These are phyloP conservation scores for Capsicum rhomboideum DNA, from an alignment of 257 asterid species.

Conservation along the genomic window DNA sequence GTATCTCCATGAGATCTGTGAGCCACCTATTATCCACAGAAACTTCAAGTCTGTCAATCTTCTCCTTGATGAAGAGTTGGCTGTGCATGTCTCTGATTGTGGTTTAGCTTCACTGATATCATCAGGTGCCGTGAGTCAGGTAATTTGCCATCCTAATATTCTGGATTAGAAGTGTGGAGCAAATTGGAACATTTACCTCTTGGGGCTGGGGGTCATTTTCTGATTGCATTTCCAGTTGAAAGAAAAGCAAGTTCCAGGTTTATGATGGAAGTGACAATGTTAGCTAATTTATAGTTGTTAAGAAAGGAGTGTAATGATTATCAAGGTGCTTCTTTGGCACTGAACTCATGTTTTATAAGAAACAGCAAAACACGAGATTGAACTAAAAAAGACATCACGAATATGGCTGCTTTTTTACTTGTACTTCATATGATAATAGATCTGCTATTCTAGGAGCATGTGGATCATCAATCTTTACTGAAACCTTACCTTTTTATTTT, in stretches of 20 bases:
- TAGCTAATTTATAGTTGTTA: not conserved
- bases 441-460: not conserved
- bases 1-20: constrained; percentile 91
- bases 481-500: not conserved
- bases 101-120: constrained; percentile 83
- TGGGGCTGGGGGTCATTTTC: not conserved
- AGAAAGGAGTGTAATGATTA: not conserved
- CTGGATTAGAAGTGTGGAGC: not conserved
- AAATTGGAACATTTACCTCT: not conserved
- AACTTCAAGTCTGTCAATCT: constrained; percentile 89
- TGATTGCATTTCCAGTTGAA: not conserved
- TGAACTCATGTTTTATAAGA: not conserved
- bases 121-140: constrained; percentile 92
- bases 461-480: not conserved
- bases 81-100: constrained; percentile 83
- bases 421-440: not conserved
- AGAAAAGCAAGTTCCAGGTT: not conserved
- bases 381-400: not conserved
- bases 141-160: constrained; percentile 16
- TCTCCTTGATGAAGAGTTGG: constrained; percentile 85
- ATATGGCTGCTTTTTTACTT: not conserved
- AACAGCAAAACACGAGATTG: not conserved
- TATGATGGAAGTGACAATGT: not conserved
- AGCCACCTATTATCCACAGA: constrained; percentile 91
- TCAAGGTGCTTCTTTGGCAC: not conserved